Evolutionary conservation across 306 rosid species (phyloP), one percentile per base, ranked within the genome.

Genomic region (Amphicarpaea edgeworthii): DNA sequence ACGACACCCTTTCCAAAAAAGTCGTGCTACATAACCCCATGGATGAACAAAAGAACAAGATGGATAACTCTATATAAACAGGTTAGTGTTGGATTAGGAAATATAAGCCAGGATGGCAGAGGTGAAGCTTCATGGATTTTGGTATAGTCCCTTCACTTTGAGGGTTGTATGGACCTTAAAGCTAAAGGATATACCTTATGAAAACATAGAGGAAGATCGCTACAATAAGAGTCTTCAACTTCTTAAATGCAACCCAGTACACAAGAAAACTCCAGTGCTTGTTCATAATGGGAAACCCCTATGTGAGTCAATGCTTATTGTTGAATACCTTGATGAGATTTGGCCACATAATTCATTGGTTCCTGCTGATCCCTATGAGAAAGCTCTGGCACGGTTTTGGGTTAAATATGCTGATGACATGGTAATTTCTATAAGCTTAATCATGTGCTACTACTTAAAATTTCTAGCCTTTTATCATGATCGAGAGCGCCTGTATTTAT

Each of bases 111-210:
- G 4, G 1, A 79, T 82, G 79, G 70, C 21, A 14, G 85, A 86
- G 21, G 37, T 88, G 70, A 86, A 86, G 79, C 28, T 86, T n/a
- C 81, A 66, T 62, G 93, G 93, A 17, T n/a, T 11, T n/a, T 86
- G 90, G 90, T 50, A 34, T 2, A 88, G 93, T 75, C 84, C 93
- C 8, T 84, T 74, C 38, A 62, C 68, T 62, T 17, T 72, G 40
- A 80, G 87, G 77, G 90, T 86, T n/a, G 51, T 80, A 4, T 89
- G 90, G 94, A 81, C 85, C 54, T 78, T 87, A 24, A 78, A 87
- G 47, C 40, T 82, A 2, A 87, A 90, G 73, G 95, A 81, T 69
- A 65, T 90, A 73, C 49, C 87, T 1, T 90, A 68, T 46, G 77
- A 90, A 1, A 38, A 72, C 82, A 61, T 80, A 15, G 92, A 82